Evolutionary conservation across 2,329 filamentous ascomycete species (phyloP).

Genomic region (Neonectria faginata): DNA sequence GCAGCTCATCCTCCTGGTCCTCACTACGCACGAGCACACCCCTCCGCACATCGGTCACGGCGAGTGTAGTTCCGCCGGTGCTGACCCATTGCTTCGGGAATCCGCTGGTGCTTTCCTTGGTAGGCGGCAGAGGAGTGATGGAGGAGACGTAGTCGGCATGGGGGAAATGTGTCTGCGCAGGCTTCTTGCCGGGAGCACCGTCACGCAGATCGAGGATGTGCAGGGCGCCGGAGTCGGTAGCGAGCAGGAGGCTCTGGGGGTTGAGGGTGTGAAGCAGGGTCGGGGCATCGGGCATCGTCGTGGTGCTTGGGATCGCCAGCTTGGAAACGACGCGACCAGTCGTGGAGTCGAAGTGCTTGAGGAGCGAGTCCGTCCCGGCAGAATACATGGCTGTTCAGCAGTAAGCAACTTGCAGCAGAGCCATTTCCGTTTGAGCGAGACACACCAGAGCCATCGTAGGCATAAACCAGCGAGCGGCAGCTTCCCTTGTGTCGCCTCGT

Average conservation of each 20-base stretch:
- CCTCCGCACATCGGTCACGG: conserved; percentile 87
- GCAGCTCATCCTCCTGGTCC: conserved; percentile 92
- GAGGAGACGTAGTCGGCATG: conserved; percentile 95
- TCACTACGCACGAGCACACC: conserved; percentile 91
- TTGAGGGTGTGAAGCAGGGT: conserved; percentile 86
- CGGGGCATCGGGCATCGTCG: conserved; percentile 74
- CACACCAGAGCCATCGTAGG: conserved; percentile 78
- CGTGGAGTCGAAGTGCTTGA: conserved; percentile 68
- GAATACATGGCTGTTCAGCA: conserved; percentile 67
- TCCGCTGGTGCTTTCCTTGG: conserved; percentile 84
- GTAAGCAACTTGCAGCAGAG: conserved; percentile 17
- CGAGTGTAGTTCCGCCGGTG: conserved; percentile 90
- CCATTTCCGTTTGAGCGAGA: not conserved
- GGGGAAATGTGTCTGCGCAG: conserved; percentile 83
- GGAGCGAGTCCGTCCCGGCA: conserved; percentile 69
- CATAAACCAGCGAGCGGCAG: conserved; percentile 85
- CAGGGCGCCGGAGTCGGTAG: conserved; percentile 88
- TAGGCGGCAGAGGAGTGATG: conserved; percentile 83
- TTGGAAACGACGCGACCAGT: conserved; percentile 83
- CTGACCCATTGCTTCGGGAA: conserved; percentile 96
- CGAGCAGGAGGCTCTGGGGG: conserved; percentile 87
- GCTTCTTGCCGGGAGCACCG: conserved; percentile 68
- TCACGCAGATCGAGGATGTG: conserved; percentile 88
- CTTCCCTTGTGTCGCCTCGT: conserved; percentile 94
- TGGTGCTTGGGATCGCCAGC: conserved; percentile 75